Base-by-base conservation (phyloP, 2,329 filamentous ascomycete genomes). In the Penicillium sp. region DNA sequence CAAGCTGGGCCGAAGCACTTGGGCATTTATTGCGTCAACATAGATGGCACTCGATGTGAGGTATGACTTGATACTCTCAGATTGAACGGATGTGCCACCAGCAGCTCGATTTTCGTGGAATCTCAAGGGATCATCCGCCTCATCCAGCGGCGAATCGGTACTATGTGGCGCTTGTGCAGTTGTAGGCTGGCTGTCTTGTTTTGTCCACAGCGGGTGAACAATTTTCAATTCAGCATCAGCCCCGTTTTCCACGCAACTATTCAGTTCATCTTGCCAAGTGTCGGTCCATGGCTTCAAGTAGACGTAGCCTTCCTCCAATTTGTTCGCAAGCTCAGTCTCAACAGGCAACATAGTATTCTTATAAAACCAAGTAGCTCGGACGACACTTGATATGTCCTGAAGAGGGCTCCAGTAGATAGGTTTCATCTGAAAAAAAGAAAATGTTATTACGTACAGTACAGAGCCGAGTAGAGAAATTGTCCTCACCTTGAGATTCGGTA, bases 381-480 rank as follows among this genome's bases (percentile, higher is more conserved):
- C 77, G 2, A 97, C 89, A 32, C 83, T 76, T 6, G 88, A 85
- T 29, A 94, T 80, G 62, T 97, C 93, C 61, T 95, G 89, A 29
- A 97, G 79, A 7, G 93, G 91, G 17, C 85, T 90, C 93, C 93
- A 98, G 66, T 98, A 98, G 52, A 97, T 96, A 0, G 93, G 93
- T 67, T 90, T 88, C 89, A 98, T 95, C 62, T 87, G 78, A 1
- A n/a, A 9, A 17, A 17, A 19, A 12, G 24, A 39, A 9, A 6
- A 4, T 1, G 45, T 61, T 44, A 60, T 44, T 40, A 7, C 22
- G 22, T 24, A 35, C 1, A n/a, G 41, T 12, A 1, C 6, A 21
- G 7, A 41, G 22, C 7, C 13, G 22, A 15, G 15, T 5, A 10
- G 8, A 9, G 9, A 17, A n/a, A 13, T n/a, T 28, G 8, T 31